Base-by-base conservation (phyloP, 345 rosid genomes). In the Aquilaria yunnanensis region DNA sequence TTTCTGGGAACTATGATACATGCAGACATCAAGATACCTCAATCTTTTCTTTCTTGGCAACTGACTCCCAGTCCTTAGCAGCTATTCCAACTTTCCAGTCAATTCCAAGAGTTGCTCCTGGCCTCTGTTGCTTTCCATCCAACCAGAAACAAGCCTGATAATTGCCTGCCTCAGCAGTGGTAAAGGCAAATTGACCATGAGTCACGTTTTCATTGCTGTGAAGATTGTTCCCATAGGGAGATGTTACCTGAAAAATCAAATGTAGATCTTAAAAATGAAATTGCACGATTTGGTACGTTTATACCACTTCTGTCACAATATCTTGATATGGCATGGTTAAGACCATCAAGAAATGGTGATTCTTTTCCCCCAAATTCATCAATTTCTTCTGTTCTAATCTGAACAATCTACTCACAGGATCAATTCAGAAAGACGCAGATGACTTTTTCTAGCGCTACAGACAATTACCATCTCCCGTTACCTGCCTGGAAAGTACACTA, bases 41-140 rank as follows among this genome's bases (percentile, higher is more conserved):
- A 47, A 94, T 86, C 73, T 94, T 88, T 71, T 94, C 96, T 64
- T 88, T 90, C 72, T 67, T 90, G 4, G 96, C 97, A 67, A 93
- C 92, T 37, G 97, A 84, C 13, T 90, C 96, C 99, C 99, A 94
- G 74, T 94, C 97, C 79, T 90, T 90, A 3, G 99, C 89, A 1
- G 92, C 85, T 12, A 90, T 85, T 60, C 99, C 99, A 47, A 61
- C 85, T 81, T 75, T 90, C 98, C 97, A 93, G 59, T 93, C 97
- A 47, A 93, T 70, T 56, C 88, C 82, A 57, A 93, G 78, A 62
- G 86, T 90, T 13, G 70, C 45, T 16, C 71, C 76, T 47, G 63
- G 69, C 43, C 69, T 61, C 51, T 69, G 74, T 34, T 67, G 80
- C 32, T 48, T 70, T 14, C 67, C 63, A 59, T 81, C 90, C 59